Conservation (phyloP, 2,329 filamentous ascomycete genomes). For the Zasmidium citrigriseum region DNA sequence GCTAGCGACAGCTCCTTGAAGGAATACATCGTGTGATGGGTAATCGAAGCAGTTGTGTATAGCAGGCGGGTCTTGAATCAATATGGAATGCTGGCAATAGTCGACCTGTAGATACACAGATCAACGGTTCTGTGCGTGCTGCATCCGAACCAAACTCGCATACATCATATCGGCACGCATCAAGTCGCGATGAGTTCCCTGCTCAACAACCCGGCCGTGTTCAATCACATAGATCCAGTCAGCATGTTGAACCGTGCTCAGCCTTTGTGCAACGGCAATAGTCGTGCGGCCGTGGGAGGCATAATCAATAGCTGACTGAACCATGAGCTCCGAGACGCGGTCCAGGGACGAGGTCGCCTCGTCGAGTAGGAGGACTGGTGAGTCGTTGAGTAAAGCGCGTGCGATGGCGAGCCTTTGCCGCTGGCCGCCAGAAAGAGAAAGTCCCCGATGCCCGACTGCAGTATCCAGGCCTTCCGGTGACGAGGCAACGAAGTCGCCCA, state of each 20-base stretch:
- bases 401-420: constrained; percentile 58
- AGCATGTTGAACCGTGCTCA: constrained; percentile 39
- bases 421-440: constrained; percentile 56
- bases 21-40: constrained; percentile 13
- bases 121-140: too few species aligned
- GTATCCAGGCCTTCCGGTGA: constrained; percentile 55
- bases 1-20: constrained; percentile 14
- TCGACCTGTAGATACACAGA: too few species aligned
- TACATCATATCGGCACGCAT: constrained; percentile 44
- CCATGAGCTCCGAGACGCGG: constrained; percentile 64
- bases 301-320: constrained; percentile 68
- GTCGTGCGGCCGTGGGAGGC: constrained; percentile 42
- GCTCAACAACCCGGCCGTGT: constrained; percentile 39
- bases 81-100: too few species aligned
- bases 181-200: constrained; percentile 41
- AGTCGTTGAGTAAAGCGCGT: constrained; percentile 54
- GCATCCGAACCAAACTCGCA: constrained; percentile 45
- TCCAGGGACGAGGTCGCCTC: constrained; percentile 64
- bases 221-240: constrained; percentile 43
- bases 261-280: constrained; percentile 43
- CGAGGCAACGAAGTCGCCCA: constrained; percentile 54
- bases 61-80: too few species aligned
- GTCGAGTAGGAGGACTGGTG: constrained; percentile 57
- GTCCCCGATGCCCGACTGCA: constrained; percentile 49
- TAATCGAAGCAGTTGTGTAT: not conserved